These are phyloP conservation scores for Neoarthrinium moseri DNA, from an alignment of 2,329 filamentous ascomycete species.

Conservation along the genomic window DNA sequence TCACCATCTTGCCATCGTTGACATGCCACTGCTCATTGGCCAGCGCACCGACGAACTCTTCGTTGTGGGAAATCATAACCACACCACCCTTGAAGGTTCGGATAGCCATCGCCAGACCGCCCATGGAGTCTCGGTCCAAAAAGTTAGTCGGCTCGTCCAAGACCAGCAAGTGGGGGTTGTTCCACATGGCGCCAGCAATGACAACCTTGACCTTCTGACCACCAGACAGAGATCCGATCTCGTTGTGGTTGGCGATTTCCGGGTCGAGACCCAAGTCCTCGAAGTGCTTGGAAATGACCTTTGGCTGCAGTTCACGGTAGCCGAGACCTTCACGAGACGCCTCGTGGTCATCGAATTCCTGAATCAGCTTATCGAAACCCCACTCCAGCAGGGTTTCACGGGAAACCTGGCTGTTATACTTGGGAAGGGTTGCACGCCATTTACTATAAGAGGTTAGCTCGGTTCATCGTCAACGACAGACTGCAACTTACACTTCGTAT, in stretches of 20 bases:
- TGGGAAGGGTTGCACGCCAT: constrained; percentile 86
- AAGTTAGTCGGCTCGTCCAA: constrained; percentile 99
- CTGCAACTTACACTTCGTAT: constrained; percentile 78
- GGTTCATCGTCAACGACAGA: neutral
- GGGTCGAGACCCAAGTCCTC: constrained; percentile 95
- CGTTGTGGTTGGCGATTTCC: constrained; percentile 98
- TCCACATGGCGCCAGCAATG: constrained; percentile 95
- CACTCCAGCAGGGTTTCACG: constrained; percentile 84
- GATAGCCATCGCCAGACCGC: constrained; percentile 95
- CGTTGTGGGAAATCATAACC: constrained; percentile 99
- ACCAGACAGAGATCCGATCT: constrained; percentile 92
- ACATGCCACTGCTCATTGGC: constrained; percentile 98
- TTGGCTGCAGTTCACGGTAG: constrained; percentile 89
- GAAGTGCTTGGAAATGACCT: constrained; percentile 96
- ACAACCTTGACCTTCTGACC: constrained; percentile 99
- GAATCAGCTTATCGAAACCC: constrained; percentile 89
- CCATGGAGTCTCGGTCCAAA: constrained; percentile 95
- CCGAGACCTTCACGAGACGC: constrained; percentile 97
- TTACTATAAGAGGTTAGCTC: constrained; percentile 56
- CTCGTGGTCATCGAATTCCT: constrained; percentile 99
- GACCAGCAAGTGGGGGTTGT: constrained; percentile 95
- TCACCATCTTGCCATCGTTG: constrained; percentile 79
- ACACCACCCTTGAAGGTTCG: constrained; percentile 98
- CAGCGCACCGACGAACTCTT: constrained; percentile 95
- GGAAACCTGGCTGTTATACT: constrained; percentile 89